These are phyloP conservation scores for Pachyrhizus erosus DNA, from an alignment of 306 rosid genomes.

Conservation along the genomic window DNA sequence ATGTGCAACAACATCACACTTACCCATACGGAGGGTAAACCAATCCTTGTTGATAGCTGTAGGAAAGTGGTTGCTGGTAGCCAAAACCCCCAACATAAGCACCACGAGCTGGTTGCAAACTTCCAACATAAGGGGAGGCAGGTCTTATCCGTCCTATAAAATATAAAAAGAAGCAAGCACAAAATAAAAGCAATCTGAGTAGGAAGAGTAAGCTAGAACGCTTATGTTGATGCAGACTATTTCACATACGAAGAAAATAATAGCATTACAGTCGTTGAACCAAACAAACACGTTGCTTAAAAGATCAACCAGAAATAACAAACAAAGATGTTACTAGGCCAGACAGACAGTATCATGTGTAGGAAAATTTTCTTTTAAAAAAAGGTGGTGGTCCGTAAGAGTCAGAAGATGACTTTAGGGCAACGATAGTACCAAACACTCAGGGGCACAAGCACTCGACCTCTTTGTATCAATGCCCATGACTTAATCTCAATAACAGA, in stretches of 20 bases:
- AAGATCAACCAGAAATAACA: conserved; percentile 29
- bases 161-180: conserved; percentile 27
- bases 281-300: background rate
- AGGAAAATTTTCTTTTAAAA: background rate
- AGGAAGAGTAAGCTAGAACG: background rate
- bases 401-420: background rate
- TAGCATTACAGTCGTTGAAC: background rate
- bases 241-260: background rate
- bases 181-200: background rate
- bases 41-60: conserved; percentile 81
- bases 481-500: conserved; percentile 23
- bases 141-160: conserved; percentile 72
- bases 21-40: conserved; percentile 90
- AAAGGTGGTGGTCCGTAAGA: background rate
- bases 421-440: background rate
- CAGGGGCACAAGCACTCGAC: background rate
- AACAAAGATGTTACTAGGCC: conserved; percentile 2
- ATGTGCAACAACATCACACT: conserved; percentile 43
- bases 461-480: conserved; percentile 11
- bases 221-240: background rate
- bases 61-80: conserved; percentile 87
- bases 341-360: background rate
- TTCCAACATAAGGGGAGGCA: conserved; percentile 69
- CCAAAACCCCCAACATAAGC: conserved; percentile 73
- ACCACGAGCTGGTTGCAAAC: conserved; percentile 69